Base-by-base conservation (phyloP, 75 land plant genomes). In the Cupressus sempervirens region DNA sequence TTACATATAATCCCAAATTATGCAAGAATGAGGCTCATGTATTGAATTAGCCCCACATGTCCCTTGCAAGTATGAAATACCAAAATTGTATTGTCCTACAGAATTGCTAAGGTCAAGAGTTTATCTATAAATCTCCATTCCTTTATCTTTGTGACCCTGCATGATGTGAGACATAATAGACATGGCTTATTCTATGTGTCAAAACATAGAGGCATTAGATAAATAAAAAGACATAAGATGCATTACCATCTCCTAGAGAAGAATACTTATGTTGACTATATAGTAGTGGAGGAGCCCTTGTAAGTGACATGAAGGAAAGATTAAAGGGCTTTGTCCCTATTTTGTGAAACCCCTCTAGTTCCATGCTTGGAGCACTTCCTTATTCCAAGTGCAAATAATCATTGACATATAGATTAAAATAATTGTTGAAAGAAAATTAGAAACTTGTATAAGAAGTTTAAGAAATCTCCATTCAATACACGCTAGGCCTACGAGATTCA, bases 331-430 rank as follows among this genome's bases (percentile, higher is more conserved):
- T 91, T 94, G 1, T 84, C 85, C 13, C 85, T 73, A 80, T 94
- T 90, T 14, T 40, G 79, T 1, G 90, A 70, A 35, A 95, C 93
- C 11, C 94, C 95, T 26, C 89, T 85, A 0, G 85, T 86, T 53
- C 96, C 96, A 87, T 96, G 96, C 90, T 94, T 96, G 80, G 40
- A n/a, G n/a, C n/a, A n/a, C n/a, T n/a, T n/a, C n/a, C n/a, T n/a
- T n/a, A n/a, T n/a, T n/a, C n/a, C n/a, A n/a, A n/a, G n/a, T n/a
- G n/a, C n/a, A n/a, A n/a, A n/a, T n/a, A n/a, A n/a, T n/a, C n/a
- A n/a, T n/a, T n/a, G n/a, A n/a, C n/a, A n/a, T n/a, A n/a, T n/a
- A n/a, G n/a, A n/a, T n/a, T n/a, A n/a, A n/a, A n/a, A n/a, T n/a
- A n/a, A n/a, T n/a, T n/a, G n/a, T n/a, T n/a, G n/a, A n/a, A n/a